These are phyloP conservation scores for Candida sp. DNA, from an alignment of 1,139 yeast genomes.

Conservation along the genomic window DNA sequence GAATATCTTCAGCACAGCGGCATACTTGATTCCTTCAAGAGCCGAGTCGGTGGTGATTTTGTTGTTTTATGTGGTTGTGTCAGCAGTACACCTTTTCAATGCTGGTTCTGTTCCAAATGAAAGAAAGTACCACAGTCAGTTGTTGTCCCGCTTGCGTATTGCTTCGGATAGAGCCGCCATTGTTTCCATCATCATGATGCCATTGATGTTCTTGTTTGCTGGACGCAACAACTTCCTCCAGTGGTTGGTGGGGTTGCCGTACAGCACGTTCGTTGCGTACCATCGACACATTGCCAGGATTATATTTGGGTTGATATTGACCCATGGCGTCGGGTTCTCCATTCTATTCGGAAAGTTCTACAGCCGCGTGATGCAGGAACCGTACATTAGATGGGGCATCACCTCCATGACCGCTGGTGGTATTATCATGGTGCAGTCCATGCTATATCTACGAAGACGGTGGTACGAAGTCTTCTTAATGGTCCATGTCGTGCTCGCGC, in stretches of 20 bases:
- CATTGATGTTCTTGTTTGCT: conserved; percentile 57
- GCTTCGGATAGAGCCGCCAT: conserved; percentile 40
- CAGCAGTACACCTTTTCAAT: conserved; percentile 33
- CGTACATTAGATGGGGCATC: conserved; percentile 34
- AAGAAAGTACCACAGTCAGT: conserved; percentile 23
- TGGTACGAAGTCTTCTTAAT: conserved; percentile 50
- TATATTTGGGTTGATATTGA: conserved; percentile 36
- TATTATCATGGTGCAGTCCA: conserved; percentile 45
- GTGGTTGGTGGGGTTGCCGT: conserved; percentile 62
- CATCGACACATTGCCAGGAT: conserved; percentile 66
- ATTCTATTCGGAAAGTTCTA: conserved; percentile 13
- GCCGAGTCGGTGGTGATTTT: conserved; percentile 22
- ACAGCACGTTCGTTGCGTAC: conserved; percentile 57
- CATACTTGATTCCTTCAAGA: conserved; percentile 30
- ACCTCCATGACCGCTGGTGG: conserved; percentile 32
- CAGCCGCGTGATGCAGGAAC: not conserved
- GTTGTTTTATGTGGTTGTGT: conserved; percentile 48
- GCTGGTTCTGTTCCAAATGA: conserved; percentile 24
- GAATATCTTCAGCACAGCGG: conserved; percentile 21
- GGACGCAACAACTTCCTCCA: conserved; percentile 66
- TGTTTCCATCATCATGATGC: conserved; percentile 39
- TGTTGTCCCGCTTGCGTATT: conserved; percentile 27
- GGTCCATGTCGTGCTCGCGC: conserved; percentile 47
- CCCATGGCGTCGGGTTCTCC: conserved; percentile 46
- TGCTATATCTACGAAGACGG: conserved; percentile 41